Conservation (phyloP, 352 stramenopile genomes). For the Thraustochytrium sp. region DNA sequence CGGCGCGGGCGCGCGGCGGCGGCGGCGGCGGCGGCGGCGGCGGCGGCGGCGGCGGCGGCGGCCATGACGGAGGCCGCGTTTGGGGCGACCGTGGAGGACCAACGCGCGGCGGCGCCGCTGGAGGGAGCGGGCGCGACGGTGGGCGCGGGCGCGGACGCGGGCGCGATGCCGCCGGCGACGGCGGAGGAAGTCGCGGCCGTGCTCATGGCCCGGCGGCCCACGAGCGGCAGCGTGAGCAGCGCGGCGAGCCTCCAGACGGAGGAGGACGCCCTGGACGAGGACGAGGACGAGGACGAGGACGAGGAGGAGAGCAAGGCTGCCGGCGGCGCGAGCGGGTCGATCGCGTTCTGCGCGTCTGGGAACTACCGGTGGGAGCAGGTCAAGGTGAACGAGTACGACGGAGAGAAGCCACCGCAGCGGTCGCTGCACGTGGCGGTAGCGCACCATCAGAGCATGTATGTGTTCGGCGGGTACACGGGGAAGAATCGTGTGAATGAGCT, state of each 20-base stretch:
- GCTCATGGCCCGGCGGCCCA: neutral
- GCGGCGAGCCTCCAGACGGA: neutral
- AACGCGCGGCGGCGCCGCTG: neutral
- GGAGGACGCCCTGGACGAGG: neutral
- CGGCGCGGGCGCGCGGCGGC: too few species aligned
- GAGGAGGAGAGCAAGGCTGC: neutral
- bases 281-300: slow-evolving; percentile 7
- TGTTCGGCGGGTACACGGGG: slow-evolving; percentile 95
- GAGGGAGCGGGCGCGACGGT: neutral
- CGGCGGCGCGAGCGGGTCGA: neutral
- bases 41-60: too few species aligned
- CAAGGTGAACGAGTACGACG: neutral
- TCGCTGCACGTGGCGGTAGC: slow-evolving; percentile 85
- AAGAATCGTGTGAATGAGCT: slow-evolving; percentile 94
- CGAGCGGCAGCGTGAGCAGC: neutral
- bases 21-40: too few species aligned
- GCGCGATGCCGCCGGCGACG: neutral
- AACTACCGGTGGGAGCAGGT: neutral
- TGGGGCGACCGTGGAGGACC: too few species aligned
- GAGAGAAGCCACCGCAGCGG: slow-evolving; percentile 55
- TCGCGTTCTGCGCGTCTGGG: neutral
- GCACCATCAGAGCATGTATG: slow-evolving; percentile 80
- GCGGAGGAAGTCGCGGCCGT: neutral
- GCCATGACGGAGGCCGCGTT: too few species aligned
- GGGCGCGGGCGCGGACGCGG: neutral